A percentile compares a stretch with the other conserved stretches of the same genome.
Evolutionary conservation across 2,329 filamentous ascomycete genomes (phyloP).

Genomic region (Trichoderma sp.): DNA sequence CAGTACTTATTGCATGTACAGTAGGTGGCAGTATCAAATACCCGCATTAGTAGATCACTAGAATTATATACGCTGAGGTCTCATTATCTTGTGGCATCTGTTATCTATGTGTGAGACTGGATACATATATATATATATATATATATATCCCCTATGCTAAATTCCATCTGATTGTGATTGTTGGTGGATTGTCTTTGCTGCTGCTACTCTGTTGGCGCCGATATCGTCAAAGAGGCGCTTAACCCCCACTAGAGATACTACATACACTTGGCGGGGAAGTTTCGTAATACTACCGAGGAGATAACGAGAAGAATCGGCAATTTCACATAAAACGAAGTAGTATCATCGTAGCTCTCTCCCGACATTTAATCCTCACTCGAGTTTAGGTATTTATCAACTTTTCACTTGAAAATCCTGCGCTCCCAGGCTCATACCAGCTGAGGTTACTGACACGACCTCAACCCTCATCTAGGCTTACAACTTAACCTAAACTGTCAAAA

Average conservation of each 20-base stretch:
- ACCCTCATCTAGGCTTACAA: background rate
- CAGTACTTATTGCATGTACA: too few relatives aligned
- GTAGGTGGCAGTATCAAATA: too few relatives aligned
- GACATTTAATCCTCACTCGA: background rate
- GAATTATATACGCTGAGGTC: background rate
- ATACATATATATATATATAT: too few relatives aligned
- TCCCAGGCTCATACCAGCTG: background rate
- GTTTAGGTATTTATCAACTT: background rate
- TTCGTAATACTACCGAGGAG: constrained; percentile 9
- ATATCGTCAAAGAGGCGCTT: background rate
- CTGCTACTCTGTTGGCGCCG: background rate
- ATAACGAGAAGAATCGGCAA: background rate
- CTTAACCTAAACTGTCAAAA: background rate
- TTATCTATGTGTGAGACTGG: background rate
- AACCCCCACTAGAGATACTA: constrained; percentile 1
- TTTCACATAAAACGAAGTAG: background rate
- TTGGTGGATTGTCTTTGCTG: background rate
- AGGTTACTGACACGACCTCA: background rate
- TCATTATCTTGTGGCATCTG: background rate
- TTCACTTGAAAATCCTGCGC: background rate
- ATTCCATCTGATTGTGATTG: background rate
- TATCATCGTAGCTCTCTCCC: background rate
- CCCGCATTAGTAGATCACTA: background rate
- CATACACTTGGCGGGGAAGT: constrained; percentile 9
- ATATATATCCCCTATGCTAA: too few relatives aligned